These are phyloP conservation scores for Pseudopediastrum boryanum DNA, from an alignment of 139 green algal genomes.

Conservation along the genomic window DNA sequence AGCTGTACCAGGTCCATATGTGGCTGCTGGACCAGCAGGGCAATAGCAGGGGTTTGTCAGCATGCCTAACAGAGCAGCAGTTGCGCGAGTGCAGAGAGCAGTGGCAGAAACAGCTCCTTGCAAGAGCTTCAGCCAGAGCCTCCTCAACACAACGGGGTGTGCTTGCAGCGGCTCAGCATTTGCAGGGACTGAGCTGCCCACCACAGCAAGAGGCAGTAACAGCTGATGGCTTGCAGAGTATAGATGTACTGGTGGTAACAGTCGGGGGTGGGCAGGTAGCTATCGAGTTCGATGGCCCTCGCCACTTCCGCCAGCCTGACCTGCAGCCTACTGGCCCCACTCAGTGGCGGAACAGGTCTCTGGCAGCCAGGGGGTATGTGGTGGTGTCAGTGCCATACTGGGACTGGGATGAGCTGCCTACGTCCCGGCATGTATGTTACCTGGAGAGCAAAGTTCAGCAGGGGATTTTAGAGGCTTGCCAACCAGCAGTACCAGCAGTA, in stretches of 20 bases:
- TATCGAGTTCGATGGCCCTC: constrained; percentile 1
- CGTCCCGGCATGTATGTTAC: too few relatives aligned
- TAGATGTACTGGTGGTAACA: background rate
- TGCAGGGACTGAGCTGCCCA: background rate
- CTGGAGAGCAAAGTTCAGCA: too few relatives aligned
- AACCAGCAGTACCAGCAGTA: too few relatives aligned
- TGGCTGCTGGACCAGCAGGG: background rate
- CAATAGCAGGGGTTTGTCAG: background rate
- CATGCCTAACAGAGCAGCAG: constrained; percentile 4
- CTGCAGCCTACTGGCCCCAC: background rate
- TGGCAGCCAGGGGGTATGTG: background rate
- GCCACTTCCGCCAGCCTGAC: background rate
- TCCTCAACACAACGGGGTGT: background rate
- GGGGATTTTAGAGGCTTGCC: too few relatives aligned
- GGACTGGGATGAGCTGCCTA: background rate
- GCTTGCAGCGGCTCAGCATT: background rate
- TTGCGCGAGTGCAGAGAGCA: constrained; percentile 4
- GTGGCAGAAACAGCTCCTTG: background rate
- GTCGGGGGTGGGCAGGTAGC: background rate
- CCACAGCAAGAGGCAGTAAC: background rate
- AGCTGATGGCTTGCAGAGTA: background rate
- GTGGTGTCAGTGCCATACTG: background rate
- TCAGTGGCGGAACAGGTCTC: background rate
- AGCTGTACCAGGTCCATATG: constrained; percentile 7
- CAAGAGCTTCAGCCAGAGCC: too few relatives aligned